Evolutionary conservation across 176 grass and related monocot species (phyloP).

Genomic region (Rhipidocladum racemiflorum): DNA sequence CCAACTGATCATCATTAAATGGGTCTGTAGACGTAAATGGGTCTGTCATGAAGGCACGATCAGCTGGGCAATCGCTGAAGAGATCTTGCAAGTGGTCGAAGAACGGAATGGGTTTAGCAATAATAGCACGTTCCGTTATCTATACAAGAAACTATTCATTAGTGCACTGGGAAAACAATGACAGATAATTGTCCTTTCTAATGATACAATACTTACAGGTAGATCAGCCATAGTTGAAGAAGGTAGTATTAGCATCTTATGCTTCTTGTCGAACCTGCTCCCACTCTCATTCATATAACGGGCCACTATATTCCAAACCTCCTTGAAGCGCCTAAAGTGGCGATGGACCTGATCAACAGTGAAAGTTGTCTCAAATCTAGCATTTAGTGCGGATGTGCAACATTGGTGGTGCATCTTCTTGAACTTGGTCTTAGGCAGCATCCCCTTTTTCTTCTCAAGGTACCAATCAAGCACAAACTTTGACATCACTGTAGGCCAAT

Average conservation of each 20-base stretch:
- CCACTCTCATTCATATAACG: slow-evolving; percentile 28
- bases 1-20: slow-evolving; percentile 39
- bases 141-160: slow-evolving; percentile 34
- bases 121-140: slow-evolving; percentile 49
- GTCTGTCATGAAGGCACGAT: slow-evolving; percentile 36
- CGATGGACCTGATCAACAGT: slow-evolving; percentile 58
- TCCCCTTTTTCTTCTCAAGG: slow-evolving; percentile 46
- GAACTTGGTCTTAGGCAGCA: slow-evolving; percentile 52
- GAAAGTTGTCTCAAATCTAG: slow-evolving; percentile 41
- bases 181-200: neutral
- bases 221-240: slow-evolving; percentile 36
- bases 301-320: slow-evolving; percentile 48
- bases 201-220: slow-evolving; percentile 47
- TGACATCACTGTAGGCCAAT: slow-evolving; percentile 52
- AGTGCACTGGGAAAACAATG: neutral
- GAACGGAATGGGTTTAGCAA: slow-evolving; percentile 48
- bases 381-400: slow-evolving; percentile 40
- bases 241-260: slow-evolving; percentile 51
- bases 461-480: slow-evolving; percentile 59
- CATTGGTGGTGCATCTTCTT: slow-evolving; percentile 46
- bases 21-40: slow-evolving; percentile 1
- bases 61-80: slow-evolving; percentile 33
- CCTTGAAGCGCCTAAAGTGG: slow-evolving; percentile 53
- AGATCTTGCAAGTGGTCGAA: slow-evolving; percentile 44
- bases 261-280: slow-evolving; percentile 41